Base-by-base conservation (phyloP, 257 asterid genomes). In the Solanum paucissectum region DNA sequence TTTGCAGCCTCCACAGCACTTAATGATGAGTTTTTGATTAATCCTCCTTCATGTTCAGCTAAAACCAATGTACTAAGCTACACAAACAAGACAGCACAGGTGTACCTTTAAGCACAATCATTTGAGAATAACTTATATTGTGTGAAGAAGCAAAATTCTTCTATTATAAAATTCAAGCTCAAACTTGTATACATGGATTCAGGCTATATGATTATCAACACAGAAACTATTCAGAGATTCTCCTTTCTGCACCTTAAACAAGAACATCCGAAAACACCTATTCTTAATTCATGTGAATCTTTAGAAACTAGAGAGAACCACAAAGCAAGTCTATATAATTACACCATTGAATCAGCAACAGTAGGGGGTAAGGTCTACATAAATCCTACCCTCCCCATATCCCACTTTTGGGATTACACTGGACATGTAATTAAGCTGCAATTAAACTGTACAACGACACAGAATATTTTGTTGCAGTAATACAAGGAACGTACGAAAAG, bases 1-100 rank as follows among this genome's bases (percentile, higher is more conserved):
- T 94, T 94, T 69, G 98, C 98, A 88, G 98, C 99, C 94, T 94
- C 98, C 68, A 97, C 92, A 20, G 97, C 98, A 95, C 98, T 92
- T 88, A 95, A 42, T 42, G 98, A 92, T 21, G 98, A 95, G 84
- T 91, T 92, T 88, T 92, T 94, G 73, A 97, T 88, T 62, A 88
- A 90, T 12, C 98, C 98, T 62, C 96, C 95, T 87, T 95, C 97
- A 83, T 94, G 98, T 85, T 97, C 98, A 66, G 93, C 98, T 92
- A 96, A 74, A 87, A 97, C 93, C 92, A 97, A 92, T 37, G 99
- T 96, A 89, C 96, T 95, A 87, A 95, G 91, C 99, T 97, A 89
- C 75, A 27, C 25, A 44, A 62, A 36, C 25, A 89, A 75, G 13
- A 33, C 14, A 90, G 25, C 72, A 87, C 23, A 25, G 6, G 42